Evolutionary conservation across 495 filamentous ascomycete genomes (phyloP), one percentile per base, ranked within the genome.

Genomic region (Melanomma pulvis-pyrius): DNA sequence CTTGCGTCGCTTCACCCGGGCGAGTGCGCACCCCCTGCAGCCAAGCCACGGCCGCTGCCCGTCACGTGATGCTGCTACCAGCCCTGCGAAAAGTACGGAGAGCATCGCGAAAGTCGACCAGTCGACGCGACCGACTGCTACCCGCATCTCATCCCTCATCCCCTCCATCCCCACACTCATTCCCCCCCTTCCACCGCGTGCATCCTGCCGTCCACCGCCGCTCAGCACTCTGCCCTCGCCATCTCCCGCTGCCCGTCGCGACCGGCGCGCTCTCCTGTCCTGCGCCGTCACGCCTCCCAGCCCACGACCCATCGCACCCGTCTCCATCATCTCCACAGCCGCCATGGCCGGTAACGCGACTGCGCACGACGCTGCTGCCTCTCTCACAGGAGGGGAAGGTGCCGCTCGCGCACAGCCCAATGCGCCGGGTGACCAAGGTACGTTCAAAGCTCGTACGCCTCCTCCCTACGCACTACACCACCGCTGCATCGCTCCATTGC

Each of bases 271-370:
- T n/a, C 49, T 65, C 53, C 51, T 46, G 32, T 26, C 44, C 25
- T 22, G 17, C 53, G 46, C 56, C 48, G 50, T 39, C 30, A 56
- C 51, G 11, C 13, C 62, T 51, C 28, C 50, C 24, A 56, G 36
- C 54, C 64, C 64, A 57, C 57, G 22, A 54, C 39, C 49, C 47
- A 55, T 57, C 58, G 57, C 64, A 44, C 36, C 48, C 26, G 50
- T 36, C 46, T 49, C 2, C n/a, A 47, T 8, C 63, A 59, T 34
- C 48, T 22, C 34, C 11, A 28, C 39, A 11, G 19, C 32, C 41
- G 32, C 32, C 36, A 71, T 71, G 68, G 57, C 63, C 39, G 67
- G 65, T 59, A 53, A 67, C 49, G 46, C 59, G 22, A 54, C 61
- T 55, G 59, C 68, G 15, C 58, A 64, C 21, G 69, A 62, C 34